Percentiles rank a stretch among this genome's conserved stretches.
These are phyloP conservation scores for Trichoderma afroharzianum DNA, from an alignment of 2,329 filamentous ascomycete genomes.

Conservation along the genomic window DNA sequence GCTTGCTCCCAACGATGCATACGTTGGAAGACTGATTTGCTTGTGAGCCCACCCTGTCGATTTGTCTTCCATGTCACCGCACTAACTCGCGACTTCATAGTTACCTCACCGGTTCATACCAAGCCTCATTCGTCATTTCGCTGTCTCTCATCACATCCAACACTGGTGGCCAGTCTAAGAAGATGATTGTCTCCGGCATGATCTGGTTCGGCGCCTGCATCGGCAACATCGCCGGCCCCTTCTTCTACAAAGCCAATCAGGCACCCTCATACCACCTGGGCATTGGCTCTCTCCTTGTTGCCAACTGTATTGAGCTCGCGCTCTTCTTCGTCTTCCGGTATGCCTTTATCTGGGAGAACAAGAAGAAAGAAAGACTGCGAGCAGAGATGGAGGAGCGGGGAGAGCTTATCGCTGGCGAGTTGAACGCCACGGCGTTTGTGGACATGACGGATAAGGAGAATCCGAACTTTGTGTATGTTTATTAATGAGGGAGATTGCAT, in stretches of 20 bases:
- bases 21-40: conserved; percentile 54
- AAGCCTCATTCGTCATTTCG: conserved; percentile 38
- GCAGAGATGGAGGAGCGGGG: conserved; percentile 29
- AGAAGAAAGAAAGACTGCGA: conserved; percentile 33
- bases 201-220: conserved; percentile 58
- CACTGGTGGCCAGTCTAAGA: conserved; percentile 56
- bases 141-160: conserved; percentile 48
- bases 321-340: conserved; percentile 39
- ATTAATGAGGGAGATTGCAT: conserved; percentile 23
- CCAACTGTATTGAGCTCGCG: conserved; percentile 37
- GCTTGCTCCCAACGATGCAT: conserved; percentile 47
- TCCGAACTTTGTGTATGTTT: conserved; percentile 40
- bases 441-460: conserved; percentile 44
- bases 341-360: conserved; percentile 40
- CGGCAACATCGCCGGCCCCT: conserved; percentile 59
- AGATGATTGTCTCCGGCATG: conserved; percentile 60
- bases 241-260: conserved; percentile 58
- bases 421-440: conserved; percentile 39
- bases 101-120: conserved; percentile 37
- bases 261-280: conserved; percentile 40
- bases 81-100: conserved; percentile 15
- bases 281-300: conserved; percentile 40
- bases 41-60: conserved; percentile 33
- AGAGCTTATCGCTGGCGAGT: conserved; percentile 25
- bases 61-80: neutral